Conservation (phyloP, 2,329 filamentous ascomycete genomes). For the Fusarium concolor region DNA sequence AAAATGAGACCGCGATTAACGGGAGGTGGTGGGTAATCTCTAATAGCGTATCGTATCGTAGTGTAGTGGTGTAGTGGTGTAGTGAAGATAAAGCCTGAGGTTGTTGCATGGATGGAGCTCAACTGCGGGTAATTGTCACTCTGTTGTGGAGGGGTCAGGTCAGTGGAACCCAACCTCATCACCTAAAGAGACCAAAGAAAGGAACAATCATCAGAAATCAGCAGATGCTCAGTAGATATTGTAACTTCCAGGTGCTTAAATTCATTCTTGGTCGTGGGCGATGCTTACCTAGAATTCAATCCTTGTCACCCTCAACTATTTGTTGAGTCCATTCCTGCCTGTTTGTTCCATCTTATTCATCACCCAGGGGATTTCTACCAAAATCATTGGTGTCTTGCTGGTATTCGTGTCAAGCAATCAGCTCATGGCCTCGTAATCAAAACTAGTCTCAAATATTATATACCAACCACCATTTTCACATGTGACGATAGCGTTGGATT, state of each 20-base stretch:
- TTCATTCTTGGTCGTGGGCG: too few species aligned
- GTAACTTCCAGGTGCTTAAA: not conserved
- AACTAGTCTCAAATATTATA: constrained; percentile 1
- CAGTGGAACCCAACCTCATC: not conserved
- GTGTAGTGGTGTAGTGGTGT: not conserved
- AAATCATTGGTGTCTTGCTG: constrained; percentile 8
- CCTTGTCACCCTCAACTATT: not conserved
- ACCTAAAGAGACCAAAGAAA: not conserved
- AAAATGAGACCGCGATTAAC: constrained; percentile 28
- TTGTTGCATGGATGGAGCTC: not conserved
- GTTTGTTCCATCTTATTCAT: not conserved
- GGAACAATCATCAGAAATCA: not conserved
- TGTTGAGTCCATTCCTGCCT: not conserved
- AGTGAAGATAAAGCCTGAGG: not conserved
- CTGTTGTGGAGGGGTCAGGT: constrained; percentile 14
- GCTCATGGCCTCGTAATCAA: constrained; percentile 28
- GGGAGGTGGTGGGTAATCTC: constrained; percentile 10
- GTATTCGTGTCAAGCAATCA: constrained; percentile 15
- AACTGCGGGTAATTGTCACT: constrained; percentile 4
- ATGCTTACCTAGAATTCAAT: not conserved
- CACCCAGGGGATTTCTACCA: not conserved
- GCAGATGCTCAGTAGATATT: not conserved
- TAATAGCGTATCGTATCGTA: constrained; percentile 1
- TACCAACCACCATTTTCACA: constrained; percentile 9
- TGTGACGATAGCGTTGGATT: not conserved